Conservation (phyloP, 768 basidiomycete genomes). For the Russula earlei region DNA sequence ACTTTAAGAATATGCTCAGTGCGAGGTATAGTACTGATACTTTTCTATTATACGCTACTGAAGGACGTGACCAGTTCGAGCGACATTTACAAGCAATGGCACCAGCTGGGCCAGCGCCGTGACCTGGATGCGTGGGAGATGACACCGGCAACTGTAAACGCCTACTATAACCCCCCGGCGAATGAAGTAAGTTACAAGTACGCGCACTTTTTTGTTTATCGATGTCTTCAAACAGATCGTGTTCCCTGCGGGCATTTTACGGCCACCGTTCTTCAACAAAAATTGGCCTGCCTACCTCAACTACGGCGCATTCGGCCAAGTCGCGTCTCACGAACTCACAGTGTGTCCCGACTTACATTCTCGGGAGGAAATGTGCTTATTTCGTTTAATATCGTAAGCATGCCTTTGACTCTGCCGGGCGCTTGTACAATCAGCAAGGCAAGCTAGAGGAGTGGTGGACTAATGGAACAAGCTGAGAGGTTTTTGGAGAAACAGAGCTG, state of each 20-base stretch:
- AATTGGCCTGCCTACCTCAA: constrained; percentile 84
- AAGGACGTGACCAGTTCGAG: constrained; percentile 35
- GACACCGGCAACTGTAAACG: constrained; percentile 79
- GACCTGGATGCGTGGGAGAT: constrained; percentile 80
- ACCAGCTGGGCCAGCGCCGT: constrained; percentile 57
- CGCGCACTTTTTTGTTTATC: background rate
- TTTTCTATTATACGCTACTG: background rate
- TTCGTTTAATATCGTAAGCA: constrained; percentile 38
- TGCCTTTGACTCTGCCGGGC: constrained; percentile 83
- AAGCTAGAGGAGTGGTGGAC: constrained; percentile 92
- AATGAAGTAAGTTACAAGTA: constrained; percentile 53
- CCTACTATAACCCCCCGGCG: constrained; percentile 79
- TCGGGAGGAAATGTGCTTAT: background rate
- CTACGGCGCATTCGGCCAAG: constrained; percentile 88
- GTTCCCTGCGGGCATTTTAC: constrained; percentile 94
- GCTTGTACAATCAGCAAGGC: constrained; percentile 85
- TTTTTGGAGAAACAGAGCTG: constrained; percentile 81
- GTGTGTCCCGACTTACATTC: constrained; percentile 32
- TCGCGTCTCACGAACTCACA: constrained; percentile 88
- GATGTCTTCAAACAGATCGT: constrained; percentile 59
- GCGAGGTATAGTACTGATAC: constrained; percentile 37
- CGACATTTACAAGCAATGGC: constrained; percentile 63
- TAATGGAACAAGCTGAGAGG: constrained; percentile 69
- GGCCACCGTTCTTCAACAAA: constrained; percentile 81
- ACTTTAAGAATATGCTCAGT: constrained; percentile 77